Conservation (phyloP, 495 filamentous ascomycete genomes). For the Melanomma pulvis-pyrius region DNA sequence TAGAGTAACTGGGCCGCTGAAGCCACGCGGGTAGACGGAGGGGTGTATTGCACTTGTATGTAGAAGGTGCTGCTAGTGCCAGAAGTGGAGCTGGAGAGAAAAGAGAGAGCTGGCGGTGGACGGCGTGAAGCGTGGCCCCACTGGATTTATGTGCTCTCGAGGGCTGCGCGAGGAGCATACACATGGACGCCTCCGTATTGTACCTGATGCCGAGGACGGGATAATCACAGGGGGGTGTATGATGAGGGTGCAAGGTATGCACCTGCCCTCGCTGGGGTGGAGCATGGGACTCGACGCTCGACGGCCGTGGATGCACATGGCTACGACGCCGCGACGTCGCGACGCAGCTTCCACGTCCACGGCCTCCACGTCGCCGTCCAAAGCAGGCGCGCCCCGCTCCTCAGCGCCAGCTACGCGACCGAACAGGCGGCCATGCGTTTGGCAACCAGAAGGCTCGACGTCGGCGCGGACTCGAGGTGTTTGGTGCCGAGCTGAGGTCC, state of each 20-base stretch:
- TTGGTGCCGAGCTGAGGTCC: slow-evolving; percentile 1
- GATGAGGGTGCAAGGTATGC: background rate
- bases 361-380: slow-evolving; percentile 18
- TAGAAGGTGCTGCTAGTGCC: background rate
- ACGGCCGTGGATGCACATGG: slow-evolving; percentile 19
- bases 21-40: background rate
- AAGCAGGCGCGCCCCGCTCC: background rate
- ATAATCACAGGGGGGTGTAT: background rate
- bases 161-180: background rate
- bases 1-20: background rate
- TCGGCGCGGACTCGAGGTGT: background rate
- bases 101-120: background rate
- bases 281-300: background rate
- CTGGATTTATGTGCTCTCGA: background rate
- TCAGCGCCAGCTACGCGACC: no score
- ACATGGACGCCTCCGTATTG: background rate
- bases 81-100: background rate
- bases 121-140: background rate
- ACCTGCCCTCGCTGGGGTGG: background rate
- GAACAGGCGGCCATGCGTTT: slow-evolving; percentile 3
- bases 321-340: background rate
- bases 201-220: background rate
- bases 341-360: background rate
- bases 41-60: background rate
- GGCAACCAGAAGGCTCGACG: slow-evolving; percentile 5